These are phyloP conservation scores for Sugiyamaella boreocaroliniensis DNA, from an alignment of 805 yeast genomes.

Conservation along the genomic window DNA sequence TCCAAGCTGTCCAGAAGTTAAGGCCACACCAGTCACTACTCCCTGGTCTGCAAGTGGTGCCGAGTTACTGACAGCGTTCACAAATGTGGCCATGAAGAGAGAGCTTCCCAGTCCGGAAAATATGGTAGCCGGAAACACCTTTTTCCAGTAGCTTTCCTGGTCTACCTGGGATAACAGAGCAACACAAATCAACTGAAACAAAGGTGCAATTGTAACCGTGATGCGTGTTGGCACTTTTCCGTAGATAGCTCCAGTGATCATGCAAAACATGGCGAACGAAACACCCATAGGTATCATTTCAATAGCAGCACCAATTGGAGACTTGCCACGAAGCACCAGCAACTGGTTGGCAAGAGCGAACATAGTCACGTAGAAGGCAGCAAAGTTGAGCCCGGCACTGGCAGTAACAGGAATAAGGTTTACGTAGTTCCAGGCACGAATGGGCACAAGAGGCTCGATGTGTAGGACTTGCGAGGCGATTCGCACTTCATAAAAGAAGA, in stretches of 20 bases:
- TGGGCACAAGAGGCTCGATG: slow-evolving; percentile 28
- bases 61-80: slow-evolving; percentile 28
- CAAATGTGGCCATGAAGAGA: slow-evolving; percentile 32
- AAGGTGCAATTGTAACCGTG: slow-evolving; percentile 7
- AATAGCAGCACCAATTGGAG: slow-evolving; percentile 34
- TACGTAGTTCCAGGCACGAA: slow-evolving; percentile 23
- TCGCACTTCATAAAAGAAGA: slow-evolving; percentile 30
- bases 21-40: slow-evolving; percentile 34
- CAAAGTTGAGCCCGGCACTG: slow-evolving; percentile 21
- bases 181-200: slow-evolving; percentile 17
- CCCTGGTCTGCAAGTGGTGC: slow-evolving; percentile 38
- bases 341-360: slow-evolving; percentile 26
- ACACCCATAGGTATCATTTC: slow-evolving; percentile 33
- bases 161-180: slow-evolving; percentile 26
- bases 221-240: slow-evolving; percentile 10
- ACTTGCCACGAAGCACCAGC: slow-evolving; percentile 24
- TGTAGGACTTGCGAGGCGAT: slow-evolving; percentile 15
- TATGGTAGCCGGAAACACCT: slow-evolving; percentile 24
- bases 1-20: slow-evolving; percentile 34
- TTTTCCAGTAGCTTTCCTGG: slow-evolving; percentile 29
- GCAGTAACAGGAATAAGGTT: slow-evolving; percentile 25
- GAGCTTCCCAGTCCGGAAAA: slow-evolving; percentile 28
- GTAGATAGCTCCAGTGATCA: slow-evolving; percentile 21
- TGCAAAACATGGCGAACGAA: slow-evolving; percentile 29
- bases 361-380: slow-evolving; percentile 21